A percentile compares a stretch with the other conserved stretches of the same genome.
Evolutionary conservation across 2,329 filamentous ascomycete species (phyloP).

Genomic region (Zymoseptoria tritici): DNA sequence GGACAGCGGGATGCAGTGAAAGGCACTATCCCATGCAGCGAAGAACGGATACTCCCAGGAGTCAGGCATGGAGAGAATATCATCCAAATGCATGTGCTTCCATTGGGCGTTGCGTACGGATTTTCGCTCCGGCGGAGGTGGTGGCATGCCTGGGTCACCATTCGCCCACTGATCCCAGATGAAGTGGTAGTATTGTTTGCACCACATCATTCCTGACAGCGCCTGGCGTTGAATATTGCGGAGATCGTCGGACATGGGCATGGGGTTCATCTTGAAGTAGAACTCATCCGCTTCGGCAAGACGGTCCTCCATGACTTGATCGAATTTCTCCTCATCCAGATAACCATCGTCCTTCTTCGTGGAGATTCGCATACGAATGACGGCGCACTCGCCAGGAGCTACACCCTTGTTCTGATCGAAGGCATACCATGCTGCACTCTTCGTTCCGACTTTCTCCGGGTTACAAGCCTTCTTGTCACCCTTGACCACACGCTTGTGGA

Average conservation of each 20-base stretch:
- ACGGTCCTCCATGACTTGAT: conserved; percentile 80
- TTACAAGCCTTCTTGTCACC: conserved; percentile 75
- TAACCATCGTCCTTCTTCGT: conserved; percentile 62
- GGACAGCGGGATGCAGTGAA: conserved; percentile 89
- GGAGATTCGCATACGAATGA: conserved; percentile 85
- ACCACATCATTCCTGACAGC: conserved; percentile 96
- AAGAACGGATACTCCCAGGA: conserved; percentile 99
- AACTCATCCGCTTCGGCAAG: conserved; percentile 92
- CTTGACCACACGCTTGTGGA: conserved; percentile 80
- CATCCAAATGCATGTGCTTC: conserved; percentile 92
- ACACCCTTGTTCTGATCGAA: conserved; percentile 89
- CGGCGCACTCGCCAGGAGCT: conserved; percentile 82
- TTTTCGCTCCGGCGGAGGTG: conserved; percentile 74
- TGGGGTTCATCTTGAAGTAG: conserved; percentile 84
- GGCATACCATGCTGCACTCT: conserved; percentile 82
- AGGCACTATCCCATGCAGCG: conserved; percentile 93
- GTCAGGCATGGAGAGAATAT: conserved; percentile 95
- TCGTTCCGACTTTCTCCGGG: conserved; percentile 72
- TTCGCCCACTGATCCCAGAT: conserved; percentile 98
- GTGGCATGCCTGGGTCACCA: conserved; percentile 79
- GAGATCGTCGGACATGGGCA: conserved; percentile 88
- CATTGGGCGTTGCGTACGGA: conserved; percentile 78
- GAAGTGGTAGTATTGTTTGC: conserved; percentile 93
- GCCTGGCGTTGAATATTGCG: conserved; percentile 93
- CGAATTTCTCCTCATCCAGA: conserved; percentile 86